Conservation (phyloP, 2,329 filamentous ascomycete species). For the Xylaria hypoxylon region DNA sequence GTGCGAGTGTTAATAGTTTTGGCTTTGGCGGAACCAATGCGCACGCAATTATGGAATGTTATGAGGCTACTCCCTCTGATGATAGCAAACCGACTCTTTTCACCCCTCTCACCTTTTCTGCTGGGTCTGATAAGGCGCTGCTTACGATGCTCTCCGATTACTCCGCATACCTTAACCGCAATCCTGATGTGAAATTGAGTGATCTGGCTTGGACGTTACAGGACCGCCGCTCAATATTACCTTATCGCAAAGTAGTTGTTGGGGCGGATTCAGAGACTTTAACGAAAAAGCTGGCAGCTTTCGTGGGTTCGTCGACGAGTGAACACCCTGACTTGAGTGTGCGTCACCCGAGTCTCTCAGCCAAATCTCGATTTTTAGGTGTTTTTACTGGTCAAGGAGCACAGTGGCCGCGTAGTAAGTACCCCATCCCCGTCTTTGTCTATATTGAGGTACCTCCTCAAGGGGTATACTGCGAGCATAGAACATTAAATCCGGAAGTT, state of each 20-base stretch:
- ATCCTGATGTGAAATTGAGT: neutral
- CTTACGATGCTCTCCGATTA: slow-evolving; percentile 24
- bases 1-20: slow-evolving; percentile 2
- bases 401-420: slow-evolving; percentile 41
- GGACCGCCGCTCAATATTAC: slow-evolving; percentile 8
- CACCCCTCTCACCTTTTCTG: slow-evolving; percentile 39
- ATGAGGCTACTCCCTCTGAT: neutral
- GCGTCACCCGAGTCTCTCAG: neutral
- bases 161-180: slow-evolving; percentile 9
- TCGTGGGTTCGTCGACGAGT: slow-evolving; percentile 32
- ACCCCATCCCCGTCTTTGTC: too few relatives aligned
- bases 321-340: slow-evolving; percentile 5
- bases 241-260: neutral
- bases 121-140: slow-evolving; percentile 31
- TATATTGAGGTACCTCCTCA: too few relatives aligned
- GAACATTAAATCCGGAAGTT: too few relatives aligned
- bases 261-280: neutral
- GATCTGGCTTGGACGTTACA: slow-evolving; percentile 36
- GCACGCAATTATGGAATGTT: neutral
- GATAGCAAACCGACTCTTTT: slow-evolving; percentile 6
- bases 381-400: slow-evolving; percentile 48
- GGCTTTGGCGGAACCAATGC: slow-evolving; percentile 7
- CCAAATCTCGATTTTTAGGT: slow-evolving; percentile 37
- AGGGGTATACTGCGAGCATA: too few relatives aligned
- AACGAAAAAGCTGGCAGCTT: slow-evolving; percentile 15